phyloP scores from a whole-genome alignment of 2,329 filamentous ascomycete species.

The Penicillium sumatraense region DNA sequence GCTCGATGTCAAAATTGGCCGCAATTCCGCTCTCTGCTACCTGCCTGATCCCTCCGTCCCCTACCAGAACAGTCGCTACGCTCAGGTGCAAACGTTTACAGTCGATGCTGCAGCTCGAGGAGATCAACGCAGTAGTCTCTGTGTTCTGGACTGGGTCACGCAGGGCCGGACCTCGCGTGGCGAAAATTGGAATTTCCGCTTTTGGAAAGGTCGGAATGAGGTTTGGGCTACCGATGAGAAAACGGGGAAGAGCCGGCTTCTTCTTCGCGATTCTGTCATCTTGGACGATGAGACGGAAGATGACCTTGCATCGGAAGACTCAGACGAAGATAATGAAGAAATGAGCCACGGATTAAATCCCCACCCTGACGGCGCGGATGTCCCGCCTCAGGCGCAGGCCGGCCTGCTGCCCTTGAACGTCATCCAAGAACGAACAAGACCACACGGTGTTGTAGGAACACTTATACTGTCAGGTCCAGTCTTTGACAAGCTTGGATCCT shows the following conservation, averaged over 20 bases:
- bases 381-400: slow-evolving; percentile 20
- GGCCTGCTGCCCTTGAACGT: slow-evolving; percentile 29
- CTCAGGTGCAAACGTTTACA: slow-evolving; percentile 80
- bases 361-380: slow-evolving; percentile 17
- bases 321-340: slow-evolving; percentile 39
- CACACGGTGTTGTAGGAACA: slow-evolving; percentile 79
- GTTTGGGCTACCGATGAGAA: slow-evolving; percentile 52
- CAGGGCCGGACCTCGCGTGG: slow-evolving; percentile 83
- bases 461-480: slow-evolving; percentile 78
- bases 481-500: slow-evolving; percentile 68
- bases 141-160: slow-evolving; percentile 91
- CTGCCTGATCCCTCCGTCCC: slow-evolving; percentile 94
- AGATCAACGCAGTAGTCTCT: slow-evolving; percentile 61
- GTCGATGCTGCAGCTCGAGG: slow-evolving; percentile 50
- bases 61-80: slow-evolving; percentile 81
- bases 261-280: slow-evolving; percentile 84
- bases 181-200: slow-evolving; percentile 83
- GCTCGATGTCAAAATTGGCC: slow-evolving; percentile 54
- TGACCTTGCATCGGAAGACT: slow-evolving; percentile 17
- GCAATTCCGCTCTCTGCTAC: slow-evolving; percentile 60
- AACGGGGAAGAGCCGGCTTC: slow-evolving; percentile 59
- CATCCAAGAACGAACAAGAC: slow-evolving; percentile 67
- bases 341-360: slow-evolving; percentile 9
- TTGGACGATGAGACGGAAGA: slow-evolving; percentile 61
- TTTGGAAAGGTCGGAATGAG: slow-evolving; percentile 86